Evolutionary conservation across 805 yeast species (phyloP), one percentile per base, ranked within the genome.

Genomic region (Metschnikowia aberdeeniae): DNA sequence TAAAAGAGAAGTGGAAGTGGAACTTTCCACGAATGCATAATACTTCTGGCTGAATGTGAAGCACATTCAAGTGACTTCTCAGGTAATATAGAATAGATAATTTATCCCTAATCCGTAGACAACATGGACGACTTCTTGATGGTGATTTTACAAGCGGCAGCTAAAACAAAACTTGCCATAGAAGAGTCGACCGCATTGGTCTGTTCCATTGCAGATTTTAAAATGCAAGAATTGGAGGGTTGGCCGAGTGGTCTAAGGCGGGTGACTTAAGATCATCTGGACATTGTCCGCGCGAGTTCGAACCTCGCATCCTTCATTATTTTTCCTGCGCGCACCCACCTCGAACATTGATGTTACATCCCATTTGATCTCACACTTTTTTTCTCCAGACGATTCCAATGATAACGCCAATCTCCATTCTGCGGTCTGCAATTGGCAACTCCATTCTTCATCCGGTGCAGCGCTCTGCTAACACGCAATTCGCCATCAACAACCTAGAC

Each of bases 201-300:
- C 17, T 17, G 17, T 3, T 17, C 17, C 17, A 17, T 3, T 17
- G 17, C 17, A 17, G 17, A 17, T 17, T 17, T 17, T 17, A 32
- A 32, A 7, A 11, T 17, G 10, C 34, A 17, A 12, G 11, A 29
- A 24, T 6, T 56, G 72, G 75, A 69, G 73, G 73, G 72, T 66
- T 69, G 75, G 73, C 75, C 75, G 75, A 69, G 75, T 68, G 73
- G 75, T 68, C 73, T 67, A 68, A 68, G 75, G 75, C 73, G 75
- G 73, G 64, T 63, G 75, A 69, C 75, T 68, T 68, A 69, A 69
- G 75, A 66, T 69, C 75, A 64, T 65, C 63, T 69, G 73, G 75
- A 66, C 70, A 55, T 47, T 64, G 70, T 67, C 75, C 74, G 75
- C 75, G 75, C 74, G 75, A 68, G 75, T 70, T 70, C 75, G 75